Evolutionary conservation across 352 stramenopile species (phyloP).

Genomic region (Phytophthora uliginosa): DNA sequence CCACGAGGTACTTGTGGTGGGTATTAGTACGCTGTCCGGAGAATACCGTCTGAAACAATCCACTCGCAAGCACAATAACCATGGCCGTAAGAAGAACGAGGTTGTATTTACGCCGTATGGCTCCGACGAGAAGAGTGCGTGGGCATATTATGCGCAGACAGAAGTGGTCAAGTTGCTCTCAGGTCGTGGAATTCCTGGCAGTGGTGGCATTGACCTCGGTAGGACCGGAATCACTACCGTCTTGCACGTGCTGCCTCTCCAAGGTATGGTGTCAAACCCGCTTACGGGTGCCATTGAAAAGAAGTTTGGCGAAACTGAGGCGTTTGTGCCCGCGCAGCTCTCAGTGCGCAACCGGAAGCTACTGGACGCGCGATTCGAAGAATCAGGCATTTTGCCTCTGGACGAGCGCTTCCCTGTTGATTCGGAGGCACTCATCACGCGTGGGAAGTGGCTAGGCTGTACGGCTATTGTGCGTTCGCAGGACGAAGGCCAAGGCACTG

Average conservation of each 20-base stretch:
- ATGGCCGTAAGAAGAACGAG: slow-evolving; percentile 25
- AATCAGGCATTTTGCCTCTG: slow-evolving; percentile 84
- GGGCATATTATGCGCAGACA: slow-evolving; percentile 71
- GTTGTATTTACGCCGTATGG: slow-evolving; percentile 60
- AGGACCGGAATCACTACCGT: slow-evolving; percentile 73
- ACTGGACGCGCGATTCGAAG: slow-evolving; percentile 96
- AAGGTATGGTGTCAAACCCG: slow-evolving; percentile 96
- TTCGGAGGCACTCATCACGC: slow-evolving; percentile 91
- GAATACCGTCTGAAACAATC: slow-evolving; percentile 62
- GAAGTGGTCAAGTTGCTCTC: slow-evolving; percentile 81
- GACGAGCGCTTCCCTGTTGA: slow-evolving; percentile 92
- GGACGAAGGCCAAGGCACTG: slow-evolving; percentile 74
- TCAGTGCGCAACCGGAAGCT: slow-evolving; percentile 92
- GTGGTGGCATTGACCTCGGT: slow-evolving; percentile 95
- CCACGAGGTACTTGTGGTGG: slow-evolving; percentile 95
- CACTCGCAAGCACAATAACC: slow-evolving; percentile 29
- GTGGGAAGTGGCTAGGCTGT: slow-evolving; percentile 92
- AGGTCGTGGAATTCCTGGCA: slow-evolving; percentile 84
- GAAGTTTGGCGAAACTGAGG: slow-evolving; percentile 96
- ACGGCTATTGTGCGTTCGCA: slow-evolving; percentile 80
- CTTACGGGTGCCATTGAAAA: slow-evolving; percentile 95
- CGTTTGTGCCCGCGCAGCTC: slow-evolving; percentile 97
- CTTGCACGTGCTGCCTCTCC: slow-evolving; percentile 88
- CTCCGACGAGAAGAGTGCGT: slow-evolving; percentile 68
- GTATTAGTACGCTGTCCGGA: slow-evolving; percentile 71